Evolutionary conservation across 768 basidiomycete species (phyloP), one percentile per base, ranked within the genome.

Genomic region (Rhizopogon salebrosus): DNA sequence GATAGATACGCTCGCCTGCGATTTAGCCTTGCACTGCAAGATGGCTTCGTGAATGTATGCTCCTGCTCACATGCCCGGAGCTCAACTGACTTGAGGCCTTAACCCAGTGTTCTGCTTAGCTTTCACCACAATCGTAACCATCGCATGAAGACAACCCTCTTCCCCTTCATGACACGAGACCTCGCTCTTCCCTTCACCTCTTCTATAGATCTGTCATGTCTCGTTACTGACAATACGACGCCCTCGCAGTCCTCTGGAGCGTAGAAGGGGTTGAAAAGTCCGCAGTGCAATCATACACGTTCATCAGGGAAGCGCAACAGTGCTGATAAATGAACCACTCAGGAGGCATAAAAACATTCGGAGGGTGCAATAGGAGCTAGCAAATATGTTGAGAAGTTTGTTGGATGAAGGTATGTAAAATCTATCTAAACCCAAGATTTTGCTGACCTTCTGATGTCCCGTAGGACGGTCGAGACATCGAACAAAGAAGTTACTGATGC

Each of bases 101-200:
- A 14, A 14, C 34, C 16, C 16, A 4, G 29, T 31, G 8, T 31
- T 31, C 8, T 10, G 7, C 29, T 31, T 42, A 26, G n/a, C 10
- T 52, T 48, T 6, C 14, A 23, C 22, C 7, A 10, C 16, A 10
- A 56, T 31, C 24, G 62, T 64, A 59, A 31, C n/a, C 67, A 4
- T 57, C 58, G 72, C n/a, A n/a, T n/a, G 72, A 70, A 70, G 50
- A 61, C 52, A 57, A 81, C 54, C 77, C 82, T 11, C 72, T 90
- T 38, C 71, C 80, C 6, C 74, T 89, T 27, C 66, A 73, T 53
- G 77, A 82, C 52, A 82, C 83, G 78, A 11, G 89, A 92, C 67
- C 79, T 92, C 22, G 87, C 89, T 5, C 66, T 88, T 29, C 70
- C 91, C 18, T 80, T 85, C 26, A 80, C 80, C 24, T 81, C 84